Percentiles rank a stretch among this genome's conserved stretches.
Evolutionary conservation across 1,139 yeast genomes (phyloP).

Genomic region (Nakaseomyces nivariensis): DNA sequence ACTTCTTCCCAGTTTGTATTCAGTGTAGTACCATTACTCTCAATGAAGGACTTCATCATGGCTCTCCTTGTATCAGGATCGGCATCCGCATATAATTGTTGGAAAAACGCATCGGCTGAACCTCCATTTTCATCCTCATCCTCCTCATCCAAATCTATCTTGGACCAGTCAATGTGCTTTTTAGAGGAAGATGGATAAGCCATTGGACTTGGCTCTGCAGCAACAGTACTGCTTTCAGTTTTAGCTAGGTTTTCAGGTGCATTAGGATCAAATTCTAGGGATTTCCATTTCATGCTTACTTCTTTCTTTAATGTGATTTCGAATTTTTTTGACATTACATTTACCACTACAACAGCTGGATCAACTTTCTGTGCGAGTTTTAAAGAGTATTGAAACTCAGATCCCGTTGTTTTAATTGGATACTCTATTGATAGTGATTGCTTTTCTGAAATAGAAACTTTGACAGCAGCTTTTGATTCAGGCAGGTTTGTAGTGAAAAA

Average conservation of each 20-base stretch:
- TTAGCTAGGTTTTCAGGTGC: conserved; percentile 12
- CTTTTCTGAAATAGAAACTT: conserved; percentile 26
- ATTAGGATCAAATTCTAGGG: conserved; percentile 22
- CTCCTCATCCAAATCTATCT: conserved; percentile 44
- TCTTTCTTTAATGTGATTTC: conserved; percentile 43
- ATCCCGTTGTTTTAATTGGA: conserved; percentile 25
- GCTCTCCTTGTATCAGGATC: conserved; percentile 87
- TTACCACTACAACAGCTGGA: conserved; percentile 36
- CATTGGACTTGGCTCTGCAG: conserved; percentile 11
- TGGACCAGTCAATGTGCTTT: conserved; percentile 62
- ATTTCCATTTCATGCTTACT: conserved; percentile 32
- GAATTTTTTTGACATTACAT: conserved; percentile 61
- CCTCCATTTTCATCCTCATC: conserved; percentile 32
- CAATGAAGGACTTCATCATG: conserved; percentile 94
- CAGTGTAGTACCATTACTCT: conserved; percentile 86
- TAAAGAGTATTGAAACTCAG: conserved; percentile 32
- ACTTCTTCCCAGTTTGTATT: conserved; percentile 97
- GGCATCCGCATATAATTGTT: conserved; percentile 62
- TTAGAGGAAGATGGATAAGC: conserved; percentile 57
- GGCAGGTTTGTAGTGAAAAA: conserved; percentile 63
- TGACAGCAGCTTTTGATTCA: conserved; percentile 19
- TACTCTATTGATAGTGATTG: conserved; percentile 15
- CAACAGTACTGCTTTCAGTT: conserved; percentile 5
- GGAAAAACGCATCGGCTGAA: conserved; percentile 64
- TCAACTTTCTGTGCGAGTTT: conserved; percentile 46